phyloP scores from a whole-genome alignment of 164 flowering plant species.

The Kalanchoe fedtschenkoi region DNA sequence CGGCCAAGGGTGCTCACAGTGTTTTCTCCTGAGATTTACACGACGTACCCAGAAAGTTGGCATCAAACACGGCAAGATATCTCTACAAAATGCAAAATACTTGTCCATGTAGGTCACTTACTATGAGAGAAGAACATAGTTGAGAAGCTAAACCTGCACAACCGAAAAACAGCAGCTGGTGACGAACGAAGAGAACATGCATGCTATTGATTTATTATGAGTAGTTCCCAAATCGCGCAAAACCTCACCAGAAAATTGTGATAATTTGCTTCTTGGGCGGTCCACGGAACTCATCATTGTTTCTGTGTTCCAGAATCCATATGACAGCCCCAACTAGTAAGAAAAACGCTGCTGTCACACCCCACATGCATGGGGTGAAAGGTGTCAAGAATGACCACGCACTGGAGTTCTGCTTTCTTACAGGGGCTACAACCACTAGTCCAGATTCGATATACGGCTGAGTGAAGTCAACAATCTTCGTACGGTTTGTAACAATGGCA shows the following conservation, averaged over 20 bases:
- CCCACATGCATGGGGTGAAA: conserved; percentile 58
- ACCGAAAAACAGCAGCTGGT: conserved; percentile 5
- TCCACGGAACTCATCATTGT: conserved; percentile 62
- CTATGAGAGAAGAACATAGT: conserved; percentile 66
- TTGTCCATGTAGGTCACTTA: conserved; percentile 22
- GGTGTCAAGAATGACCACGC: conserved; percentile 57
- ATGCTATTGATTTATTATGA: background rate
- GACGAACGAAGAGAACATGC: background rate
- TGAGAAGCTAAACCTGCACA: conserved; percentile 60
- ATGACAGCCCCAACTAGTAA: conserved; percentile 50
- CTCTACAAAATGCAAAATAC: background rate
- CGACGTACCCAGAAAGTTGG: background rate
- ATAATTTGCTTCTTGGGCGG: conserved; percentile 45
- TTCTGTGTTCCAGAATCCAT: conserved; percentile 60
- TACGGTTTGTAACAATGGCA: conserved; percentile 53
- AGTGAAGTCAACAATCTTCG: conserved; percentile 51
- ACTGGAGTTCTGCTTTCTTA: conserved; percentile 29
- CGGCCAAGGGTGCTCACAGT: conserved; percentile 57
- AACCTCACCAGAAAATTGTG: conserved; percentile 52
- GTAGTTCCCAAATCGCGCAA: background rate
- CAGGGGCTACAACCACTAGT: conserved; percentile 53
- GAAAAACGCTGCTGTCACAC: conserved; percentile 36
- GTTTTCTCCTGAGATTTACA: conserved; percentile 45
- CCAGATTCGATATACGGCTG: conserved; percentile 71
- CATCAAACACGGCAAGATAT: background rate